Base-by-base conservation (phyloP, 2,329 filamentous ascomycete genomes). In the Penicillium sp. region DNA sequence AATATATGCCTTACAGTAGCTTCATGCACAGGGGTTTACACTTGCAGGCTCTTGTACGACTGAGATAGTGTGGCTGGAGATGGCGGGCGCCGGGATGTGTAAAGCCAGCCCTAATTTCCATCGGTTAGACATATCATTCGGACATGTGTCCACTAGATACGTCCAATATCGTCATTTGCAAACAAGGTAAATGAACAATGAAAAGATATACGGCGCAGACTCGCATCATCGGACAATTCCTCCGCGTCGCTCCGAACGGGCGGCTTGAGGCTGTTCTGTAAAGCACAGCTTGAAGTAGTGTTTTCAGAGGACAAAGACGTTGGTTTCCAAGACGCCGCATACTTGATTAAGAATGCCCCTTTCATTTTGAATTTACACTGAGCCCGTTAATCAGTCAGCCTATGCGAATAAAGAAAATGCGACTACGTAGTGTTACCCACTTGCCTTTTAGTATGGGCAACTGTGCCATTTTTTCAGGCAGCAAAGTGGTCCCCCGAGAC, bases 391-490 rank as follows among this genome's bases (percentile, higher is more conserved):
- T n/a, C n/a, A n/a, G n/a, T n/a, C n/a, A n/a, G n/a, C n/a, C n/a
- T n/a, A n/a, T n/a, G 26, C 26, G 26, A 28, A 28, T 4, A 28
- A 5, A 28, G 26, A 28, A 28, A 28, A 8, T 28, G 26, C 5
- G 8, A 28, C 26, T 28, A 28, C n/a, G 8, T 28, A 28, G 4
- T 28, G 21, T 24, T 5, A 35, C n/a, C 26, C 24, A 12, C 12
- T 48, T 42, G 20, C 6, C 16, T 14, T 23, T 30, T 20, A 21
- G 38, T 21, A 30, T 23, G 40, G 20, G 38, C 45, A 24, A 14
- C 28, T 35, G 51, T 38, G 51, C 51, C 51, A 38, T 46, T 21
- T 47, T 26, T n/a, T 18, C 42, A 53, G 42, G 51, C 51, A 53
- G 42, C 51, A 53, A 47, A 42, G 40, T 53, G 20, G 23, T n/a